Evolutionary conservation across 768 basidiomycete species (phyloP).

Genomic region (Flagelloscypha sp.): DNA sequence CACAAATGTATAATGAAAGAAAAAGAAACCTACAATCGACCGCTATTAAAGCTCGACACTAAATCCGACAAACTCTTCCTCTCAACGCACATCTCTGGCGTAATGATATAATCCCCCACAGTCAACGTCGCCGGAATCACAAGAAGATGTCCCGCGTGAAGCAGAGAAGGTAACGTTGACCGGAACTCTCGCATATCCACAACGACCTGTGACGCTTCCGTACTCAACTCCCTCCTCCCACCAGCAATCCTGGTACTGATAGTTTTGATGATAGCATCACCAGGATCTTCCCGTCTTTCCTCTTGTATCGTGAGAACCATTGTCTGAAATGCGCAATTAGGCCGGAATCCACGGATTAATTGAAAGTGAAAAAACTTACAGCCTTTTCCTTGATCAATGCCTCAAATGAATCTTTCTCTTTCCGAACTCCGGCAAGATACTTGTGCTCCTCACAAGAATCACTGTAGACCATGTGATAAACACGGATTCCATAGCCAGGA

Average conservation of each 20-base stretch:
- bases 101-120: constrained; percentile 92
- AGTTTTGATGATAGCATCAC: constrained; percentile 63
- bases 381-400: constrained; percentile 86
- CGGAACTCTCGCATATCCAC: constrained; percentile 97
- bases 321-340: constrained; percentile 37
- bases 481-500: constrained; percentile 74
- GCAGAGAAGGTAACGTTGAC: constrained; percentile 80
- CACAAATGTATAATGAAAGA: background rate
- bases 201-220: constrained; percentile 77
- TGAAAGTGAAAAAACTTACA: constrained; percentile 38
- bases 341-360: too few species aligned
- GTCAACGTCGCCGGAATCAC: constrained; percentile 90
- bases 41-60: constrained; percentile 88
- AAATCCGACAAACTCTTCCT: constrained; percentile 91
- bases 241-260: constrained; percentile 84
- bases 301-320: constrained; percentile 85
- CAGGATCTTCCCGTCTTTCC: constrained; percentile 35
- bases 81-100: constrained; percentile 94
- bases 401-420: constrained; percentile 93
- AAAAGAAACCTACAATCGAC: constrained; percentile 64
- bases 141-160: constrained; percentile 73
- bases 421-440: constrained; percentile 80
- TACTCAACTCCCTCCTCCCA: constrained; percentile 59
- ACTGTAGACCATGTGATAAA: constrained; percentile 94
- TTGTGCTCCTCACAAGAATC: constrained; percentile 93